These are phyloP conservation scores for Neoboletus brunneissimus DNA, from an alignment of 768 basidiomycete genomes.

Conservation along the genomic window DNA sequence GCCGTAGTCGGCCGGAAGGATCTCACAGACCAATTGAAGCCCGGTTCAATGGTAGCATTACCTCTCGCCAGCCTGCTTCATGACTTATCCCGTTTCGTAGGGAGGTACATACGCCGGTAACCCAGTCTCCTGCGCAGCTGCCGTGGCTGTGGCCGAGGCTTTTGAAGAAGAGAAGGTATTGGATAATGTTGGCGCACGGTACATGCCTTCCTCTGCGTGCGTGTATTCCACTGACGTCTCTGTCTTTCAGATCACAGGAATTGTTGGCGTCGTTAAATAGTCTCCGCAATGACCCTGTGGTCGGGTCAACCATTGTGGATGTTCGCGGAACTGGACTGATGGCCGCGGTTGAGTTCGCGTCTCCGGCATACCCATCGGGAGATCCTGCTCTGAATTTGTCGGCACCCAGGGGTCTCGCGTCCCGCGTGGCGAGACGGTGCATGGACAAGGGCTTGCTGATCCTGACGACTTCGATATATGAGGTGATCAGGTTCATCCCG, in stretches of 20 bases:
- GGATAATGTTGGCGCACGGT: conserved; percentile 75
- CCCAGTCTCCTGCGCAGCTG: conserved; percentile 89
- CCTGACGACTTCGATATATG: conserved; percentile 86
- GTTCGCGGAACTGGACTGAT: conserved; percentile 88
- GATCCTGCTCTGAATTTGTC: conserved; percentile 41
- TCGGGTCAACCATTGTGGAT: conserved; percentile 69
- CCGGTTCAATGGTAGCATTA: conserved; percentile 70
- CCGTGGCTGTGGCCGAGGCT: conserved; percentile 72
- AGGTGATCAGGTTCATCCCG: conserved; percentile 91
- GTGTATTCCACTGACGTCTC: background rate
- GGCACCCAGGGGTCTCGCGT: conserved; percentile 56
- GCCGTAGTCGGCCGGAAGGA: conserved; percentile 80
- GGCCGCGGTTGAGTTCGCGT: conserved; percentile 78
- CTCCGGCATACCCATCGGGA: conserved; percentile 52
- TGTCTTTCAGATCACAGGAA: conserved; percentile 57
- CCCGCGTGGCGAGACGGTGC: conserved; percentile 72
- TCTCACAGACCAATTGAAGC: conserved; percentile 71
- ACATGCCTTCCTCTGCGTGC: conserved; percentile 10
- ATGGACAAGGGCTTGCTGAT: conserved; percentile 84
- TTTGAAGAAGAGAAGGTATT: conserved; percentile 80
- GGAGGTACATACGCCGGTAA: conserved; percentile 94
- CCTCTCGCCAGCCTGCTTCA: background rate
- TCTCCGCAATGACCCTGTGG: conserved; percentile 51
- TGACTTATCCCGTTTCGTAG: conserved; percentile 34
- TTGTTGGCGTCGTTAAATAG: conserved; percentile 59